phyloP scores from a whole-genome alignment of 2,329 filamentous ascomycete genomes.

The Amesomyces nigricolor region DNA sequence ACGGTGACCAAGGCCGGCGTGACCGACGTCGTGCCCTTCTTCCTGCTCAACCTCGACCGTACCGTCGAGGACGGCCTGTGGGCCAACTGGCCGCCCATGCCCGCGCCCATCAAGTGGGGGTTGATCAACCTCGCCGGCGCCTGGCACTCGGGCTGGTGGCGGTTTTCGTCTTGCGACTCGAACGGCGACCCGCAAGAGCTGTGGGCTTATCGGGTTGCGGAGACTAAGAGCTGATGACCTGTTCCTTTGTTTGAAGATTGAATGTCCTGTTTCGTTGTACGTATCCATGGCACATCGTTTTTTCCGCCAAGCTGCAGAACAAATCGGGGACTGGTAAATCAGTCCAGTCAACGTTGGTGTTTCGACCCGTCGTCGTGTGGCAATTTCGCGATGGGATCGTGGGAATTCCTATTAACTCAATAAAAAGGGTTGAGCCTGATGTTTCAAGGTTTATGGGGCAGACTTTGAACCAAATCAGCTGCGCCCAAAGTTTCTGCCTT shows the following conservation, averaged over 20 bases:
- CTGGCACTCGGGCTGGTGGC: constrained; percentile 55
- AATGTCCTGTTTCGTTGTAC: not conserved
- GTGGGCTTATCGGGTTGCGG: constrained; percentile 39
- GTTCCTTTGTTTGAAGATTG: not conserved
- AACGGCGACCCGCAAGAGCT: constrained; percentile 48
- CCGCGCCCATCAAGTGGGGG: constrained; percentile 53
- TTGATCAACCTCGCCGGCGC: constrained; percentile 54
- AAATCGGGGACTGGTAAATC: too few species aligned
- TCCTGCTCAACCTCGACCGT: constrained; percentile 57
- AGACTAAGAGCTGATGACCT: constrained; percentile 7
- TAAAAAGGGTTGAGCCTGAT: too few species aligned
- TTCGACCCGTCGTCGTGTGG: too few species aligned
- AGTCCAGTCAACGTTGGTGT: too few species aligned
- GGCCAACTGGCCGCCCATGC: constrained; percentile 61
- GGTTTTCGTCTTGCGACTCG: constrained; percentile 57
- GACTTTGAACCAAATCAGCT: too few species aligned
- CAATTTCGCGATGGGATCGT: too few species aligned
- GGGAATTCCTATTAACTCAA: too few species aligned
- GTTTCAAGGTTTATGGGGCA: too few species aligned
- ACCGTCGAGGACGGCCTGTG: constrained; percentile 55
- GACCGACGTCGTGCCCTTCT: constrained; percentile 58
- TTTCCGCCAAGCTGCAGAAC: too few species aligned
- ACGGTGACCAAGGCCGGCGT: constrained; percentile 57
- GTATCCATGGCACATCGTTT: too few species aligned
- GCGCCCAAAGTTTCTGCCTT: too few species aligned